A percentile compares a stretch with the other conserved stretches of the same genome.
phyloP scores from a whole-genome alignment of 2,329 filamentous ascomycete genomes.

The Pestalotiopsis sp. region DNA sequence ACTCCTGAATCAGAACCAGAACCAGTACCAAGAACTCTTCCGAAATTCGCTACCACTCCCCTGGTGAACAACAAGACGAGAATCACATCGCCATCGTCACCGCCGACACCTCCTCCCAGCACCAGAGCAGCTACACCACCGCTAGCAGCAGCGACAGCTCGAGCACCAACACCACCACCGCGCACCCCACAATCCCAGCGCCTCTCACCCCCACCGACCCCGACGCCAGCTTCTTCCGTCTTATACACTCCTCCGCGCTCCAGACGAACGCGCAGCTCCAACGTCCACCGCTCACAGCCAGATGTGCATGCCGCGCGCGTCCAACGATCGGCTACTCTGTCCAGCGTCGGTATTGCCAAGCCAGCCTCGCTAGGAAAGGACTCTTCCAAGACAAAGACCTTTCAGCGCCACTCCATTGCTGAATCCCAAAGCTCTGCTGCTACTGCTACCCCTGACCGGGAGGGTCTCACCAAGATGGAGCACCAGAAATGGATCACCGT shows the following conservation, averaged over 20 bases:
- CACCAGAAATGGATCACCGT: constrained; percentile 71
- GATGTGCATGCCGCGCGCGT: constrained; percentile 52
- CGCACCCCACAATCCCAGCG: not conserved
- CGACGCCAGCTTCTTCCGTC: not conserved
- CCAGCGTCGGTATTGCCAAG: constrained; percentile 30
- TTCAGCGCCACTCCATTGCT: constrained; percentile 34
- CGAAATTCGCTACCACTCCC: not conserved
- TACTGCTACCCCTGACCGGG: constrained; percentile 51
- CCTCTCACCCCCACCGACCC: constrained; percentile 5
- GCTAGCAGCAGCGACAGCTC: not conserved
- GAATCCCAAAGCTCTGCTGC: constrained; percentile 44
- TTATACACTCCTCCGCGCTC: constrained; percentile 6
- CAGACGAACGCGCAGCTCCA: constrained; percentile 23
- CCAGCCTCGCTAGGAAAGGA: constrained; percentile 26
- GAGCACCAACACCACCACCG: not conserved
- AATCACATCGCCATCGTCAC: not conserved
- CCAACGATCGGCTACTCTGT: constrained; percentile 45
- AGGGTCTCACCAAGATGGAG: constrained; percentile 61
- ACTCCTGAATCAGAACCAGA: not conserved
- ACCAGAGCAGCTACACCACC: not conserved
- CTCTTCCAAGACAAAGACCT: constrained; percentile 27
- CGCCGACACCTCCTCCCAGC: not conserved
- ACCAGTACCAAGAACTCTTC: not conserved
- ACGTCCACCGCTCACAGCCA: constrained; percentile 23
- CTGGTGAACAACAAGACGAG: not conserved